Conservation (phyloP, 257 asterid species). For the Lantana camara region DNA sequence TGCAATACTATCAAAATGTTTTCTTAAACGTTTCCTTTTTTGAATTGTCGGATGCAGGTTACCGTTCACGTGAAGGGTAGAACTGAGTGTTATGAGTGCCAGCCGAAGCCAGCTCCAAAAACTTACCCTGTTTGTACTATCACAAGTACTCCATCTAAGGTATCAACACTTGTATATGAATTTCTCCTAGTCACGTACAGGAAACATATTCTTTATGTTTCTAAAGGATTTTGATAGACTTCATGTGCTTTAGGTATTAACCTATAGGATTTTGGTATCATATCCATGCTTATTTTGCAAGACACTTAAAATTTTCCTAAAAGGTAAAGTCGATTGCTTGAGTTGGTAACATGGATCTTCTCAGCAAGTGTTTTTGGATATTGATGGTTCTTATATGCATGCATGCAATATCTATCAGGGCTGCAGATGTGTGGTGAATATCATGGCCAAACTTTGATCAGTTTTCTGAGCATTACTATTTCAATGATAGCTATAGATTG, state of each 20-base stretch:
- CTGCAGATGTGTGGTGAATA: constrained; percentile 10
- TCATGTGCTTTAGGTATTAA: neutral
- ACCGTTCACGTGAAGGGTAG: constrained; percentile 91
- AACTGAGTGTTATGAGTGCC: constrained; percentile 98
- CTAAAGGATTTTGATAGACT: neutral
- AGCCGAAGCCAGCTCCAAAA: constrained; percentile 97
- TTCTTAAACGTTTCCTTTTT: constrained; percentile 17
- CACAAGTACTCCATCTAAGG: constrained; percentile 99
- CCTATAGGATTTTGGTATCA: constrained; percentile 3
- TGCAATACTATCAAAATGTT: constrained; percentile 18
- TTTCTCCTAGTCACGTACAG: neutral
- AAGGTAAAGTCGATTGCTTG: constrained; percentile 7
- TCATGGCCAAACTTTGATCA: constrained; percentile 11
- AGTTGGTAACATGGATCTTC: neutral
- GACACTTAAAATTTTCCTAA: neutral
- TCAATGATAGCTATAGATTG: neutral
- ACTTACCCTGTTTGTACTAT: constrained; percentile 98
- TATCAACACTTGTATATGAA: constrained; percentile 25
- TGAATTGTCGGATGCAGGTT: constrained; percentile 56
- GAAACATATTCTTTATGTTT: neutral
- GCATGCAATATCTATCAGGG: neutral
- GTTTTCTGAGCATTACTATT: constrained; percentile 1
- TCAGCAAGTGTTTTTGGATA: neutral
- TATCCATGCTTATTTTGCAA: constrained; percentile 6
- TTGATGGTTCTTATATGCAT: too few species aligned